Base-by-base conservation (phyloP, 441 rosid species). In the Populus hybrid region DNA sequence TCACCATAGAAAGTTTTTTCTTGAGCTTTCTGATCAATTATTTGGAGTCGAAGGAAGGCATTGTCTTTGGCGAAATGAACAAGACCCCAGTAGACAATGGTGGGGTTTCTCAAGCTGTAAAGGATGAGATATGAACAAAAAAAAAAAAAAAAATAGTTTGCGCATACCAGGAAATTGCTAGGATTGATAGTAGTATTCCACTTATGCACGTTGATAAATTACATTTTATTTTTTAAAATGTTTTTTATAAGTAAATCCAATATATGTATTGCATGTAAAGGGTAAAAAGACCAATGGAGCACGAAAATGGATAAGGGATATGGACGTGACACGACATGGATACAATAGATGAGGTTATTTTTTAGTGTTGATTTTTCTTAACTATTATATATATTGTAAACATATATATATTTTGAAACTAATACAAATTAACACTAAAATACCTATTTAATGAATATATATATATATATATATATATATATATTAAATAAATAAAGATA, bases 1-100 rank as follows among this genome's bases (percentile, higher is more conserved):
- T 35, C 38, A 5, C 16, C 61, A 1, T 2, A 12, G 20, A 9
- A 23, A 72, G 71, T 53, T n/a, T 79, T 84, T 79, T 79, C 79
- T 1, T 12, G 74, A 14, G 71, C 61, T 53, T 53, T 53, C 61
- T 53, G 61, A 53, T 53, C n/a, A 16, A 53, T 6, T 53, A 53
- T 53, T 53, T 53, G 61, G 21, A 16, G 21, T 16, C 7, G n/a
- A 53, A 53, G 7, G 59, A 16, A 50, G 61, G n/a, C 59, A 53
- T 18, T 53, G 61, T 53, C 61, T 53, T 18, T 5, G 61, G 61
- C 61, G 21, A 53, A 4, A 53, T 53, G 61, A 53, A 16, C 61
- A 53, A 53, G 61, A 53, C 61, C n/a, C n/a, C 9, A 16, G 2
- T 0, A 16, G 61, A 1, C 61, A 53, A 16, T 18, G 61, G 61